Evolutionary conservation across 305 asterid species (phyloP), one percentile per base, ranked within the genome.

Genomic region (Solanum hybrid): DNA sequence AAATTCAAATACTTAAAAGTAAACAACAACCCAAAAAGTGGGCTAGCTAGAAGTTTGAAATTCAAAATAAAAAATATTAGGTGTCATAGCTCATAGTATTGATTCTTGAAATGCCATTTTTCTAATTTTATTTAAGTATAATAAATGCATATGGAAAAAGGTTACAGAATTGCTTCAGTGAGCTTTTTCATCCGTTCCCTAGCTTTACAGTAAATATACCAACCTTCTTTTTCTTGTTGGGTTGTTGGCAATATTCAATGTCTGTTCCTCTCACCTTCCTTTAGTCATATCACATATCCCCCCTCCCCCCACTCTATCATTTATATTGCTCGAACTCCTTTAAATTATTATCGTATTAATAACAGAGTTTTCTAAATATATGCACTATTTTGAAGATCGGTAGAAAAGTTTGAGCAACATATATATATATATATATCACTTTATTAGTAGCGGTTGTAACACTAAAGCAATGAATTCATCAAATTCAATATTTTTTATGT

Each of bases 201-300:
- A 90, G 96, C 97, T 95, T 95, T 96, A 89, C 96, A 95, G 97
- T 95, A 95, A 96, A 96, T 95, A 95, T 96, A 91, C 94, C 92
- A 89, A 87, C 92, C 94, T 93, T 93, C 95, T 92, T 94, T 95
- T 94, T 94, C 94, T 92, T 92, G 93, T 93, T 95, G 96, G 97
- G 96, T 95, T 92, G 97, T 95, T 95, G 96, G 93, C 90, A 90
- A 92, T 29, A 94, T 94, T 94, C 93, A 96, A 95, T 96, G 98
- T 95, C 90, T 76, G 36, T 90, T 89, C 89, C 90, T 88, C 91
- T 24, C 57, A 38, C 61, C 87, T 85, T 33, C 89, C 29, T 90
- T 22, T 91, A 87, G 51, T 41, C 65, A 38, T 39, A 77, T 88
- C 87, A 72, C 85, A 45, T 45, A 45, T 3, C 31, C 5, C 34